Conservation (phyloP, 2,329 filamentous ascomycete genomes). For the Fusarium compactum region DNA sequence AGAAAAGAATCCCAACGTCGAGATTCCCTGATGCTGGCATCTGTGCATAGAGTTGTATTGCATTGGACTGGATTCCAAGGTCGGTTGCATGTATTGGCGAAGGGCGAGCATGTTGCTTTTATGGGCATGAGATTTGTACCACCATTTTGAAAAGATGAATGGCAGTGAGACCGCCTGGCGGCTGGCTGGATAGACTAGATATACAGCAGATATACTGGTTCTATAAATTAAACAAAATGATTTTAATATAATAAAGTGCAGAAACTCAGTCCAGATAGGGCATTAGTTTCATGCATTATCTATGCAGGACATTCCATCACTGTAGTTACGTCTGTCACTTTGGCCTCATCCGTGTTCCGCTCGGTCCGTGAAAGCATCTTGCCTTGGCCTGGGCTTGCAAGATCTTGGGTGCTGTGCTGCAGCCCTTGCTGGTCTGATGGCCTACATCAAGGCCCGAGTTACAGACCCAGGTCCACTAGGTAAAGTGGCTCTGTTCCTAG, state of each 20-base stretch:
- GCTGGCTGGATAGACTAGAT: constrained; percentile 8
- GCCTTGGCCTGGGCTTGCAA: not conserved
- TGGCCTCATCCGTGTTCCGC: constrained; percentile 9
- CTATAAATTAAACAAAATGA: not conserved
- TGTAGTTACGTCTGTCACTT: constrained; percentile 19
- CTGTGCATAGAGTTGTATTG: constrained; percentile 29
- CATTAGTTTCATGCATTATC: constrained; percentile 4
- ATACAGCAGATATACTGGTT: constrained; percentile 15
- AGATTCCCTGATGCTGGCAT: constrained; percentile 32
- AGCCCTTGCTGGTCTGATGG: constrained; percentile 1
- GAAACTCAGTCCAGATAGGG: not conserved
- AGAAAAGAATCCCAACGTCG: constrained; percentile 37
- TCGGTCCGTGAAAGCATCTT: constrained; percentile 14
- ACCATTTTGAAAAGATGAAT: constrained; percentile 1
- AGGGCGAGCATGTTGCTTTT: constrained; percentile 19
- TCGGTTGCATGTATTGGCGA: constrained; percentile 13
- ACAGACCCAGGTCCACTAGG: constrained; percentile 16
- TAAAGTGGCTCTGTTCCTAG: constrained; percentile 15
- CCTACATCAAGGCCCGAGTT: not conserved
- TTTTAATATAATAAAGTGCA: not conserved
- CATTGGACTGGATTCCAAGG: not conserved
- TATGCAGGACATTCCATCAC: constrained; percentile 2
- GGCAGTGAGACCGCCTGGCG: not conserved
- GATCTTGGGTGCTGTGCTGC: not conserved
- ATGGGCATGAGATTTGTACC: constrained; percentile 16